These are phyloP conservation scores for Antitrichia curtipendula DNA, from an alignment of 225 moss, liverwort and hornwort species.

Conservation along the genomic window DNA sequence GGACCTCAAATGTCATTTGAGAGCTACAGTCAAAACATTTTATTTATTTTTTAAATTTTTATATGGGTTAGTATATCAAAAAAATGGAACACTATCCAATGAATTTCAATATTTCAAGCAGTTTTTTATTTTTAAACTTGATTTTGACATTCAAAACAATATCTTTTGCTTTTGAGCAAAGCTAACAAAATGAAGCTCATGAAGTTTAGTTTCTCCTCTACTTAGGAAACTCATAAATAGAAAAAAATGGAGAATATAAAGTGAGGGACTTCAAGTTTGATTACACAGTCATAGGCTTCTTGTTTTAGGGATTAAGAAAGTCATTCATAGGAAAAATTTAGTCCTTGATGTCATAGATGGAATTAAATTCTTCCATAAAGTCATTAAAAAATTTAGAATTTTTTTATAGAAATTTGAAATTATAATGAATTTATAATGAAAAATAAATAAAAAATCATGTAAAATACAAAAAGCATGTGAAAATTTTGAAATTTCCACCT, in stretches of 20 bases:
- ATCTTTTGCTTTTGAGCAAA: not conserved
- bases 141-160: too few species aligned
- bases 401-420: not conserved
- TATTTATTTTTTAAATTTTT: too few species aligned
- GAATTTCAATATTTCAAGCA: too few species aligned
- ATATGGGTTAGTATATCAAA: too few species aligned
- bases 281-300: fast-evolving
- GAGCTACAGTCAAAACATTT: too few species aligned
- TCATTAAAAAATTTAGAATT: too few species aligned
- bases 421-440: not conserved
- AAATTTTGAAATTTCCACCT: not conserved
- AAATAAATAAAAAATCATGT: fast-evolving
- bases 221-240: not conserved
- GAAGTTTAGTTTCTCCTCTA: not conserved
- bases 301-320: not conserved
- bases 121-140: too few species aligned
- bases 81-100: too few species aligned
- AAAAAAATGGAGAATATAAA: not conserved
- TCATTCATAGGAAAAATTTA: not conserved
- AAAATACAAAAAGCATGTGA: not conserved
- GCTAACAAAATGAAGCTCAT: not conserved
- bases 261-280: not conserved
- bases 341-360: fast-evolving
- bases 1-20: too few species aligned
- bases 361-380: not conserved